Percentiles rank a stretch among this genome's conserved stretches.
phyloP scores from a whole-genome alignment of 2,329 filamentous ascomycete species.

The Polytolypa hystricis region DNA sequence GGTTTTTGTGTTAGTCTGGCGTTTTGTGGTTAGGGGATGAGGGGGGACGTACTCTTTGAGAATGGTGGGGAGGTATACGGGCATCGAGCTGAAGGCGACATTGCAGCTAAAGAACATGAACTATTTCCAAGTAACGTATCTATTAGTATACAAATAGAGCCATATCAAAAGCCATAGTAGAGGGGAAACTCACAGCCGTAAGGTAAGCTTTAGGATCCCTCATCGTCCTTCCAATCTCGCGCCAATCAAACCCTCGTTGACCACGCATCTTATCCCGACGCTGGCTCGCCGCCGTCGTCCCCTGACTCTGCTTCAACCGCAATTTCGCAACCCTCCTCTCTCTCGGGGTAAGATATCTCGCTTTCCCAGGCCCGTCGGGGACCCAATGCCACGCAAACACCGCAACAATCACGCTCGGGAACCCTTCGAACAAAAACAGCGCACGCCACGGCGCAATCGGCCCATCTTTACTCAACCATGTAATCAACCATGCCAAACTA shows the following conservation, averaged over 20 bases:
- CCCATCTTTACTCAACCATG: constrained; percentile 51
- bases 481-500: constrained; percentile 63
- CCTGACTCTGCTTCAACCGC: constrained; percentile 48
- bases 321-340: constrained; percentile 60
- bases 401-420: constrained; percentile 66
- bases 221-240: constrained; percentile 49
- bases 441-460: constrained; percentile 78
- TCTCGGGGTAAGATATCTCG: constrained; percentile 50
- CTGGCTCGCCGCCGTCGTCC: constrained; percentile 8
- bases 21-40: constrained; percentile 6
- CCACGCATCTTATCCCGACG: constrained; percentile 21
- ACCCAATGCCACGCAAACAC: constrained; percentile 63
- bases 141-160: neutral
- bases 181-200: constrained; percentile 43
- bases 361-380: constrained; percentile 62
- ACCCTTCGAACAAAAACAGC: constrained; percentile 73
- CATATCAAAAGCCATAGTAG: too few species aligned
- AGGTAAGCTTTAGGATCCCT: constrained; percentile 61
- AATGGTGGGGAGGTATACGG: constrained; percentile 77
- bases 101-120: constrained; percentile 81
- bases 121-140: constrained; percentile 12
- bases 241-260: constrained; percentile 37
- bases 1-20: constrained; percentile 9
- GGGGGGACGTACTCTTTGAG: constrained; percentile 43
- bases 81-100: constrained; percentile 76